A percentile compares a stretch with the other conserved stretches of the same genome.
Conservation (phyloP, 371 early-diverging fungal genomes). For the Mortierella sp. region DNA sequence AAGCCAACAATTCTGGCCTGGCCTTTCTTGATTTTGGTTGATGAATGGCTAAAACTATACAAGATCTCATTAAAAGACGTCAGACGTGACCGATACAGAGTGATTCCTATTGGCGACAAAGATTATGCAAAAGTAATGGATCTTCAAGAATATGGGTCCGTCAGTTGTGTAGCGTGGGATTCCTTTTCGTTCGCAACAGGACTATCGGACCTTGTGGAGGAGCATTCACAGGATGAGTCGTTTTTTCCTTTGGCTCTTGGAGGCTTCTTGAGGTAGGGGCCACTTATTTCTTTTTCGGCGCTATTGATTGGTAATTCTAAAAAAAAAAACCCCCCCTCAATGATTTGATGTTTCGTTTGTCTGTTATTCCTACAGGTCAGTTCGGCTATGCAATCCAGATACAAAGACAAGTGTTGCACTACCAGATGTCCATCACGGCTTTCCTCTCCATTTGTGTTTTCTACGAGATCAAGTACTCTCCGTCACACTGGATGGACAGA, state of each 20-base stretch:
- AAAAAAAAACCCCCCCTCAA: neutral
- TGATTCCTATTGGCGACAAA: neutral
- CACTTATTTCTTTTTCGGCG: neutral
- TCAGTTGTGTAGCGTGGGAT: conserved; percentile 39
- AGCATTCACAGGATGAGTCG: neutral
- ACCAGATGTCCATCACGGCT: conserved; percentile 40
- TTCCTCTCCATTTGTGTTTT: conserved; percentile 30
- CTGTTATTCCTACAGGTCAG: conserved; percentile 6
- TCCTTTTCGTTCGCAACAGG: neutral
- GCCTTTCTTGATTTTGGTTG: conserved; percentile 36
- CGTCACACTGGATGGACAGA: conserved; percentile 29
- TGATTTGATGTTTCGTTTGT: neutral
- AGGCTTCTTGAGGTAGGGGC: conserved; percentile 34
- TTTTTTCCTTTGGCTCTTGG: conserved; percentile 22
- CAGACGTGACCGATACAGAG: neutral
- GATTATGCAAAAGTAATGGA: conserved; percentile 13
- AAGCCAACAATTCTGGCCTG: conserved; percentile 36
- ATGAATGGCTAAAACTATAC: conserved; percentile 22
- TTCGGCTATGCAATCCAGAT: conserved; percentile 20
- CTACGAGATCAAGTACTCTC: conserved; percentile 21
- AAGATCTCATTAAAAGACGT: conserved; percentile 18
- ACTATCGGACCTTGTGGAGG: neutral
- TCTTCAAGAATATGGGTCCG: conserved; percentile 17
- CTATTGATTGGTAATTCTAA: too few relatives aligned
- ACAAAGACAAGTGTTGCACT: neutral